Percentiles rank a stretch among this genome's conserved stretches.
phyloP scores from a whole-genome alignment of 2,329 filamentous ascomycete species.

The Alternaria sp. region DNA sequence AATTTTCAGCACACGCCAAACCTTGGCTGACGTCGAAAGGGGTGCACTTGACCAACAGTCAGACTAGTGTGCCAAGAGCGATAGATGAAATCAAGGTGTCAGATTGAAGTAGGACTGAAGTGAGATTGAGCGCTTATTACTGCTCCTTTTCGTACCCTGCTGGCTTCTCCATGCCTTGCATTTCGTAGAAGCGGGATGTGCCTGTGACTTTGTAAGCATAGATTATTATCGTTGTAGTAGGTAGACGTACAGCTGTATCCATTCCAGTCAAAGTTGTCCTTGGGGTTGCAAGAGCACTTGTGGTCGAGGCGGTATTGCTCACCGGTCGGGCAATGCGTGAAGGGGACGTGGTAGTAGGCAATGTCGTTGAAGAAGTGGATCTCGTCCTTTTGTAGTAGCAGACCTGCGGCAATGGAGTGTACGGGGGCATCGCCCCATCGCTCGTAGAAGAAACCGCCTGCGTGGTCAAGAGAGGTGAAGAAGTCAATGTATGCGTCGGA shows the following conservation, averaged over 20 bases:
- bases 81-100: conserved; percentile 9
- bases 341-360: conserved; percentile 96
- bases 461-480: conserved; percentile 86
- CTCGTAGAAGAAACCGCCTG: conserved; percentile 99
- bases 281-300: conserved; percentile 93
- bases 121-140: conserved; percentile 49
- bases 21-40: conserved; percentile 28
- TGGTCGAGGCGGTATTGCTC: conserved; percentile 84
- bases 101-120: conserved; percentile 11
- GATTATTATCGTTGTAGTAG: too few species aligned
- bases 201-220: conserved; percentile 65
- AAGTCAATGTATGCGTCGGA: conserved; percentile 89
- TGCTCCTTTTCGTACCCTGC: conserved; percentile 81
- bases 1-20: conserved; percentile 33
- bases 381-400: conserved; percentile 90
- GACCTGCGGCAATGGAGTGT: conserved; percentile 91
- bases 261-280: conserved; percentile 99
- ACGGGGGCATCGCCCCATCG: conserved; percentile 98
- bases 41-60: conserved; percentile 43
- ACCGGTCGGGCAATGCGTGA: conserved; percentile 95
- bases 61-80: conserved; percentile 27
- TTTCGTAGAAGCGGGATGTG: conserved; percentile 85
- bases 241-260: conserved; percentile 86
- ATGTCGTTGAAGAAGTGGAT: conserved; percentile 99
- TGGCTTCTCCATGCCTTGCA: conserved; percentile 83